Evolutionary conservation across 495 filamentous ascomycete genomes (phyloP).

Genomic region (Pyrenula massariospora): DNA sequence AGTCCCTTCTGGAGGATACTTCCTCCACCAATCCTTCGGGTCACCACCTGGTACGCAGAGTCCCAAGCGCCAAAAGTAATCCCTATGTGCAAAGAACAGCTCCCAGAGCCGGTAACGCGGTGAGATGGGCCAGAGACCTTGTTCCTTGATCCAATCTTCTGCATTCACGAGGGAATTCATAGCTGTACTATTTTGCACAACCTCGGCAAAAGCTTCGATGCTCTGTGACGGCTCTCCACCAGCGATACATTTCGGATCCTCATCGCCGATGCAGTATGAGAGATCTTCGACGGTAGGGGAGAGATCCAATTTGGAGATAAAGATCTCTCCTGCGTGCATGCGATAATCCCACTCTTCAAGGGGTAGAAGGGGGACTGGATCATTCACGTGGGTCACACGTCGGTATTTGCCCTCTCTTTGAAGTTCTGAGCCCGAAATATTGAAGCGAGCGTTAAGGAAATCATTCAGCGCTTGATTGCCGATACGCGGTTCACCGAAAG

Average conservation of each 20-base stretch:
- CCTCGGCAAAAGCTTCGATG: conserved; percentile 2
- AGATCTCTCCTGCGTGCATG: conserved; percentile 78
- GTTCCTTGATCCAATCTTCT: conserved; percentile 8
- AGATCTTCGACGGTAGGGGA: conserved; percentile 58
- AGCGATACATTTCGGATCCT: conserved; percentile 59
- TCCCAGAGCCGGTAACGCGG: conserved; percentile 67
- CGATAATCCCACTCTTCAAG: conserved; percentile 76
- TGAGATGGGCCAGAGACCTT: conserved; percentile 37
- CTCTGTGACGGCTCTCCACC: conserved; percentile 27
- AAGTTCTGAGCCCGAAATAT: conserved; percentile 16
- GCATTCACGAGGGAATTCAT: not conserved
- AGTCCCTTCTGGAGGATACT: conserved; percentile 9
- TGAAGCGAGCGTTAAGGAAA: conserved; percentile 60
- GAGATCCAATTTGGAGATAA: conserved; percentile 58
- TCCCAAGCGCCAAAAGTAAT: conserved; percentile 92
- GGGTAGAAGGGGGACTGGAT: conserved; percentile 84
- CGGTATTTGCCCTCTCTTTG: conserved; percentile 41
- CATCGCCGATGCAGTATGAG: conserved; percentile 54
- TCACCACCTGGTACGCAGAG: conserved; percentile 82
- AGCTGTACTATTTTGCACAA: conserved; percentile 3
- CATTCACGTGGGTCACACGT: conserved; percentile 72
- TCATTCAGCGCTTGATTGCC: conserved; percentile 62
- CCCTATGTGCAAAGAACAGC: conserved; percentile 86
- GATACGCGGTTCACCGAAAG: conserved; percentile 82
- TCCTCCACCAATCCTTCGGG: conserved; percentile 51